phyloP scores from a whole-genome alignment of 805 yeast species.

The Cyberlindnera misumaiensis region DNA sequence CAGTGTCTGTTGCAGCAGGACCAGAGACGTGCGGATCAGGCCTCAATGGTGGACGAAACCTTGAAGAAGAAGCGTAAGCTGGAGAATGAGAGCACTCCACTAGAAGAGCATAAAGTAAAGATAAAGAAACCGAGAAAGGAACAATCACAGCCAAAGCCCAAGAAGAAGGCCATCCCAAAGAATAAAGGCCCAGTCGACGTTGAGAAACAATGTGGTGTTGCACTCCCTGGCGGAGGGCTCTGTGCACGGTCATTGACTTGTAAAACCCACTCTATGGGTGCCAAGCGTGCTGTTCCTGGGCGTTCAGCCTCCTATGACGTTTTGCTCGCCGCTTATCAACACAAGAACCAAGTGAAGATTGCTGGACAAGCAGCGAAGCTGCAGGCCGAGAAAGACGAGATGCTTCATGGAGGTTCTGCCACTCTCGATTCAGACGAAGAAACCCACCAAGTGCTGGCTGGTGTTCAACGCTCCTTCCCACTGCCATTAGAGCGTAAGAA shows the following conservation, averaged over 20 bases:
- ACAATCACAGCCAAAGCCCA: slow-evolving; percentile 23
- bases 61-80: slow-evolving; percentile 14
- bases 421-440: slow-evolving; percentile 75
- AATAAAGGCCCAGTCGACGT: slow-evolving; percentile 83
- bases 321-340: slow-evolving; percentile 81
- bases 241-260: slow-evolving; percentile 96
- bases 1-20: slow-evolving; percentile 24
- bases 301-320: slow-evolving; percentile 90
- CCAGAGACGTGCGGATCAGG: neutral
- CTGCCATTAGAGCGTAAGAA: slow-evolving; percentile 77
- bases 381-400: slow-evolving; percentile 66
- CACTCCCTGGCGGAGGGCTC: slow-evolving; percentile 86
- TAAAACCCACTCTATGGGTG: slow-evolving; percentile 98
- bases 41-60: neutral
- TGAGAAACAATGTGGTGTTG: slow-evolving; percentile 94
- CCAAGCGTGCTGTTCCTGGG: slow-evolving; percentile 91
- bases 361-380: slow-evolving; percentile 80
- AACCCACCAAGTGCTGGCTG: slow-evolving; percentile 84
- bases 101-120: slow-evolving; percentile 7
- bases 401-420: slow-evolving; percentile 36
- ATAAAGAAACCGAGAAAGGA: slow-evolving; percentile 19
- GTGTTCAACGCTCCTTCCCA: slow-evolving; percentile 74
- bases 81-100: slow-evolving; percentile 15
- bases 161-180: slow-evolving; percentile 43
- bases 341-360: slow-evolving; percentile 83